Evolutionary conservation across 2,329 filamentous ascomycete genomes (phyloP).

Genomic region (Penicillium sp.): DNA sequence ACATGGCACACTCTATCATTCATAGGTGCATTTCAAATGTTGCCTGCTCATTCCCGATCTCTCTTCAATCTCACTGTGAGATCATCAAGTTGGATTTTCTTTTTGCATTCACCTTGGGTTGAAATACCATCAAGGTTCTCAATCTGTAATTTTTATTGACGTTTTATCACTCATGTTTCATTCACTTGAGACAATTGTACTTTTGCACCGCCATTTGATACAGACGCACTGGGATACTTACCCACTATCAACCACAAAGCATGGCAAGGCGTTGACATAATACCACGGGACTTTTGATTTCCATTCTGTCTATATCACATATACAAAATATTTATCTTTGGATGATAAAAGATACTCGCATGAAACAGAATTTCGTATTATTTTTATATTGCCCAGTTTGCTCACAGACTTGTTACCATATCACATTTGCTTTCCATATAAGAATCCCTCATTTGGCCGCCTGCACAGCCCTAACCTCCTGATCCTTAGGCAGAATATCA

Average conservation of each 20-base stretch:
- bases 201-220: constrained; percentile 7
- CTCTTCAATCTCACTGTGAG: not conserved
- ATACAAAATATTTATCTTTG: not conserved
- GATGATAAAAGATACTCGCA: not conserved
- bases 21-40: constrained; percentile 16
- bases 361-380: not conserved
- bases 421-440: not conserved
- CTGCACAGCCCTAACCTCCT: constrained; percentile 62
- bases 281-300: constrained; percentile 25
- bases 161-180: constrained; percentile 1
- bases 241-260: constrained; percentile 23
- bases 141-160: constrained; percentile 3
- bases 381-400: not conserved
- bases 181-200: constrained; percentile 8
- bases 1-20: constrained; percentile 12
- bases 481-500: constrained; percentile 71
- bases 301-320: constrained; percentile 17
- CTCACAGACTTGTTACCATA: not conserved
- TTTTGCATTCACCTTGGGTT: constrained; percentile 7
- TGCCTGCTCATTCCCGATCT: constrained; percentile 1
- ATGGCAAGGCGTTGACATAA: constrained; percentile 35
- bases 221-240: constrained; percentile 13
- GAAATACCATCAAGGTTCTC: not conserved
- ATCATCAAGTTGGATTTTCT: not conserved
- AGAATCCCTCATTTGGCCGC: constrained; percentile 9